Evolutionary conservation across 169 alveolate genomes (phyloP), one percentile per base, ranked within the genome.

Genomic region (Babesia gibsoni): DNA sequence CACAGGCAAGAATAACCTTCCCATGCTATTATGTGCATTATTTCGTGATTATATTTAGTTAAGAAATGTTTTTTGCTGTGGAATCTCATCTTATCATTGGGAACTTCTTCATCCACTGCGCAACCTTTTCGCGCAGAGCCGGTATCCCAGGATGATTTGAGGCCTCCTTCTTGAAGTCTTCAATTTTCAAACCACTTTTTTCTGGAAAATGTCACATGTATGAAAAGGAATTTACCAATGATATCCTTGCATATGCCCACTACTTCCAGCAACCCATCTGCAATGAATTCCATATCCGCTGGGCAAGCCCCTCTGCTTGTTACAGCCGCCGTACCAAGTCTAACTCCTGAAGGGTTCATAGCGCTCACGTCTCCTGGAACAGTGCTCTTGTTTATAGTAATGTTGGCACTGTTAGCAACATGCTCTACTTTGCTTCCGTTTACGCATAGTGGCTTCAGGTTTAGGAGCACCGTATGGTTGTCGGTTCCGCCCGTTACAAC

Each of bases 271-370:
- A 92, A 43, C 32, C 64, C 73, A 20, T 75, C 83, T 20, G 92
- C 95, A 32, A 92, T 82, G 35, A 78, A 52, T 12, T 41, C 83
- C 93, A 92, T 89, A 65, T 94, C 97, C 37, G 87, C 90, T 58
- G 89, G 96, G 35, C 73, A 65, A 67, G 91, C 90, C 20, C 99
- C 99, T 39, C 99, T 73, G 18, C 97, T 89, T 33, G 97, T 93
- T 86, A 96, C 89, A 43, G 98, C 96, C 22, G 97, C 96, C n/a
- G 98, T 88, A n/a, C 99, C 99, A 22, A 93, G 63, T 37, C 98
- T 90, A 20, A 91, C 88, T n/a, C 97, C 98, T 25, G 94, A 91
- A 20, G 97, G 98, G n/a, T 85, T 88, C 42, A 90, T 50, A 16
- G 96, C 92, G n/a, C 89, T 72, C 9, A 61, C 68, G 54, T 91